A percentile compares a stretch with the other conserved stretches of the same genome.
Conservation (phyloP, 2,329 filamentous ascomycete species). For the Dothideomycetidae sp. region DNA sequence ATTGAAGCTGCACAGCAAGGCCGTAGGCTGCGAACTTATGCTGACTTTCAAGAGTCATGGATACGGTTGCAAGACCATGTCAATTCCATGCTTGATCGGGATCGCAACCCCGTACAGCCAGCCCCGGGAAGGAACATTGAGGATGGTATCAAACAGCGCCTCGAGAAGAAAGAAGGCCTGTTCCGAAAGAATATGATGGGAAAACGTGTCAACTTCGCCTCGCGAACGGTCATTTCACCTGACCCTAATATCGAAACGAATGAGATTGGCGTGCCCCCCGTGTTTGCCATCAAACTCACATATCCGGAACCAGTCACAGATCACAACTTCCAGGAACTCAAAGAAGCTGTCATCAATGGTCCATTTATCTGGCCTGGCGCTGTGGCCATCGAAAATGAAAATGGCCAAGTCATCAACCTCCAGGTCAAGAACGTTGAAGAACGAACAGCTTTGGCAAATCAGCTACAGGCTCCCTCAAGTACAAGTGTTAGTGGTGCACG, state of each 20-base stretch:
- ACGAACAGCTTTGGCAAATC: conserved; percentile 76
- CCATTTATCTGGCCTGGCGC: conserved; percentile 89
- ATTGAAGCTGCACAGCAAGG: conserved; percentile 30
- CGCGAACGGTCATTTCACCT: conserved; percentile 92
- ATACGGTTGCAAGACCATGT: conserved; percentile 75
- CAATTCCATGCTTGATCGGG: conserved; percentile 83
- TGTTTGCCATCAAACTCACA: conserved; percentile 89
- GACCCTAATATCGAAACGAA: conserved; percentile 98
- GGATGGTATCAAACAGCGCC: conserved; percentile 91
- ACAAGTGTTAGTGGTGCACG: conserved; percentile 58
- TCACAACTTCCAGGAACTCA: conserved; percentile 91
- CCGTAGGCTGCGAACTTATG: conserved; percentile 47
- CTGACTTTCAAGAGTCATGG: conserved; percentile 68
- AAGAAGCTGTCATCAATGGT: conserved; percentile 91
- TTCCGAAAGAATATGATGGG: conserved; percentile 99
- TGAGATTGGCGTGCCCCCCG: conserved; percentile 95
- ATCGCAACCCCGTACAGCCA: conserved; percentile 70
- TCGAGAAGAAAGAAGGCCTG: conserved; percentile 97
- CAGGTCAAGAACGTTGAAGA: conserved; percentile 80
- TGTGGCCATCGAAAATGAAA: conserved; percentile 87
- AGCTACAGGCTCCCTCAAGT: conserved; percentile 73
- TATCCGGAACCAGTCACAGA: conserved; percentile 96
- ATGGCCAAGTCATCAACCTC: conserved; percentile 78
- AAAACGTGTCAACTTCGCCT: conserved; percentile 97
- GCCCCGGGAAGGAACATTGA: conserved; percentile 64